Conservation (phyloP, 495 filamentous ascomycete species). For the Hyaloscypha finlandica region DNA sequence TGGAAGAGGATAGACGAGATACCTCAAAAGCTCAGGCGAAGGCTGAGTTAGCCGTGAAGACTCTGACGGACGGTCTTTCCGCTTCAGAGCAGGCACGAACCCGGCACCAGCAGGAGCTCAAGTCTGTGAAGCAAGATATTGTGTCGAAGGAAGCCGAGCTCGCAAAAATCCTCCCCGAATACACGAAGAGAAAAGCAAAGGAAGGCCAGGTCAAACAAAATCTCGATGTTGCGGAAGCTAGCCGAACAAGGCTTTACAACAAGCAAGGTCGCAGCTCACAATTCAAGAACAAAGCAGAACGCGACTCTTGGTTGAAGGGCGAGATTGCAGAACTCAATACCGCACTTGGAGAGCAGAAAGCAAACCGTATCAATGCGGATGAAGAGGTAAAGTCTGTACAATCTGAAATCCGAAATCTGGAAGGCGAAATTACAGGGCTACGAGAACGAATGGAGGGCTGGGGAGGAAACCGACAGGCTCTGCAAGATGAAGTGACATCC, state of each 20-base stretch:
- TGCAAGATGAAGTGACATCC: slow-evolving; percentile 70
- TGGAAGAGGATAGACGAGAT: slow-evolving; percentile 88
- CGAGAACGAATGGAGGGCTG: slow-evolving; percentile 77
- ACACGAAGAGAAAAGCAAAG: slow-evolving; percentile 69
- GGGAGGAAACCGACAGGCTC: slow-evolving; percentile 66
- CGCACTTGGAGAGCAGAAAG: slow-evolving; percentile 74
- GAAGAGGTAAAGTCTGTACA: slow-evolving; percentile 84
- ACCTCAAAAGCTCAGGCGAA: slow-evolving; percentile 75
- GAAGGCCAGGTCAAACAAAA: slow-evolving; percentile 69
- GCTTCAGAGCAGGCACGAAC: slow-evolving; percentile 69
- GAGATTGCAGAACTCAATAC: slow-evolving; percentile 81
- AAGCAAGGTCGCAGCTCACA: slow-evolving; percentile 92
- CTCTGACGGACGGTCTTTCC: slow-evolving; percentile 75
- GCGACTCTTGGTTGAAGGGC: slow-evolving; percentile 78
- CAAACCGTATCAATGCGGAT: slow-evolving; percentile 75
- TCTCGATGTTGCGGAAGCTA: slow-evolving; percentile 73
- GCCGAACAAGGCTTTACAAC: slow-evolving; percentile 78
- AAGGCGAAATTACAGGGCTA: slow-evolving; percentile 69
- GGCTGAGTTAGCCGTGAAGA: slow-evolving; percentile 81
- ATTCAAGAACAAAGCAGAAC: slow-evolving; percentile 84
- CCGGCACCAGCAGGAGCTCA: slow-evolving; percentile 72
- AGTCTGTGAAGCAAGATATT: slow-evolving; percentile 74
- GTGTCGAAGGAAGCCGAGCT: slow-evolving; percentile 75
- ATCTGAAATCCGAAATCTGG: slow-evolving; percentile 65
- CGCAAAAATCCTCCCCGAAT: slow-evolving; percentile 68